Evolutionary conservation across 768 basidiomycete genomes (phyloP), one percentile per base, ranked within the genome.

Genomic region (Termitomyces sp.): DNA sequence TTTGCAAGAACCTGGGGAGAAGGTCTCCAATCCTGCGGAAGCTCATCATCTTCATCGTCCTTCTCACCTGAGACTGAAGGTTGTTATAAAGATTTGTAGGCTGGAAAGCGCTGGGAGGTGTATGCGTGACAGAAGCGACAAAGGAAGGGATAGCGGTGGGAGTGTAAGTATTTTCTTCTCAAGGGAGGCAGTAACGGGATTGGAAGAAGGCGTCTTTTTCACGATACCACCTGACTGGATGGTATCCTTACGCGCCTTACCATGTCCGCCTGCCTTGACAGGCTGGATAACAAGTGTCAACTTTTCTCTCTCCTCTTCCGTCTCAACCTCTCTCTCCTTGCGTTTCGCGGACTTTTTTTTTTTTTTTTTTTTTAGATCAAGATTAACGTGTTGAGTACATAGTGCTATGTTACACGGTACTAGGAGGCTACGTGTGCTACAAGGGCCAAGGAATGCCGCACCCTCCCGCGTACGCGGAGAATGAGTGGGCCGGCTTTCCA

Each of bases 221-320:
- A 76, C 77, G 55, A 93, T 73, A 16, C 90, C 91, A 4, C 90
- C 90, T 3, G 84, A 82, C 53, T 82, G 80, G 49, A 92, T 86
- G 0, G 86, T 87, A 32, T 88, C 84, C 63, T 81, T 84, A 48
- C 86, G 75, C 1, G 78, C 78, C 64, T 80, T 81, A 57, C 80
- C 84, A 65, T 84, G 82, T 9, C 84, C 84, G 30, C 79, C 84
- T 54, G 77, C 77, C 62, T 85, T 82, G 68, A 77, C 74, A 52
- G 83, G n/a, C n/a, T n/a, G n/a, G n/a, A n/a, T n/a, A n/a, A n/a
- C n/a, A n/a, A n/a, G n/a, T n/a, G n/a, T n/a, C 56, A 72, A 66
- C 53, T 66, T 74, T 44, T 77, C 73, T 40, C 63, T 54, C 46
- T 78, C 73, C 44, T 65, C 54, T 32, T 74, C 70, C 12, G 47